Percentiles rank a stretch among this genome's conserved stretches.
phyloP scores from a whole-genome alignment of 306 rosid genomes.

The Cicer chorassanicum region DNA sequence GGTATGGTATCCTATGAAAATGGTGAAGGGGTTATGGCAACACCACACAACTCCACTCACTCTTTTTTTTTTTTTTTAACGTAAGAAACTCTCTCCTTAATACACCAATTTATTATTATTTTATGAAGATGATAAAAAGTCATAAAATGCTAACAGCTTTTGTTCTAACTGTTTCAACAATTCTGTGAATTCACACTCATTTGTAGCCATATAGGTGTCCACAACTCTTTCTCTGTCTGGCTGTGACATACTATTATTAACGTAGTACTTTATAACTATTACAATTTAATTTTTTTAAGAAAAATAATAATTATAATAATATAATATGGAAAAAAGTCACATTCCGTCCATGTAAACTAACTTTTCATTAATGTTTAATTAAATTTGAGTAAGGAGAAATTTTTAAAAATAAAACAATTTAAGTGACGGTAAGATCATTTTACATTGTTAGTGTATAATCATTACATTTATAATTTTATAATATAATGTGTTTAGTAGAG shows the following conservation, averaged over 20 bases:
- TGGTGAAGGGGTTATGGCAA: conserved; percentile 5
- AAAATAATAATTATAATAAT: no score
- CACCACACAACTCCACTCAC: conserved; percentile 15
- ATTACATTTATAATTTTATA: no score
- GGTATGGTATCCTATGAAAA: conserved; percentile 19
- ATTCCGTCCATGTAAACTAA: no score
- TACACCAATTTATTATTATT: background rate
- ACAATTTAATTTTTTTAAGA: no score
- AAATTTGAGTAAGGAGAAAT: no score
- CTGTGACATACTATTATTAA: conserved; percentile 20
- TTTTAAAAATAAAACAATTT: no score
- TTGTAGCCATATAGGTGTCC: conserved; percentile 55
- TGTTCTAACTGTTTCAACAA: conserved; percentile 13
- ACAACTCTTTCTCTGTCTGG: conserved; percentile 44
- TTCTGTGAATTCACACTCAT: background rate
- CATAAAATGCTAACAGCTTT: background rate
- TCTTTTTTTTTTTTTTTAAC: background rate
- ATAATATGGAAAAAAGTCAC: no score
- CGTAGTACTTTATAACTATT: background rate
- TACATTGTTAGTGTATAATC: no score
- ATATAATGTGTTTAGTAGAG: no score
- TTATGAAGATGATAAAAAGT: no score
- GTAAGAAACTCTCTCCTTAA: background rate
- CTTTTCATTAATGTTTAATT: no score
- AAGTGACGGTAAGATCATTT: no score